Evolutionary conservation across 106 monocot genomes (phyloP).

Genomic region (Apostasia shenzhenica): DNA sequence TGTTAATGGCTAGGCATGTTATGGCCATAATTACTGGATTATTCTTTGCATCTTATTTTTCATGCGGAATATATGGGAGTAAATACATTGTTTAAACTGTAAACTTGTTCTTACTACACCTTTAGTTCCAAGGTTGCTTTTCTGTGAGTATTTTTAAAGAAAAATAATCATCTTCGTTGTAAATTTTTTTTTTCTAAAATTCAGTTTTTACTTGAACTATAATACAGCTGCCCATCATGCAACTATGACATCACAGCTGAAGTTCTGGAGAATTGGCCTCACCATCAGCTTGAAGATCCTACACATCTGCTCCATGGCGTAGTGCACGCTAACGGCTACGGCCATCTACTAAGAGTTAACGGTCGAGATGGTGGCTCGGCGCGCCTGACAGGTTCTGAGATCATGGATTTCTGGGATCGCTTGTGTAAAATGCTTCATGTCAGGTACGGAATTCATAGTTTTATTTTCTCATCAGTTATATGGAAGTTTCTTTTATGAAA

Average conservation of each 20-base stretch:
- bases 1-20: conserved; percentile 35
- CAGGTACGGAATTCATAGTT: conserved; percentile 36
- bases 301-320: conserved; percentile 83
- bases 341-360: conserved; percentile 85
- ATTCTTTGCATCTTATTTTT: too few species aligned
- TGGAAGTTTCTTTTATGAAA: too few species aligned
- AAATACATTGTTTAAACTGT: too few species aligned
- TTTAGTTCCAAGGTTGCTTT: too few species aligned
- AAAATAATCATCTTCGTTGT: background rate
- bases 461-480: background rate
- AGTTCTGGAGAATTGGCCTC: conserved; percentile 37
- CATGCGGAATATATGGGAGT: too few species aligned
- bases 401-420: conserved; percentile 92
- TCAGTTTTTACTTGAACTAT: background rate
- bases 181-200: background rate
- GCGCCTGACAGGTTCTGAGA: conserved; percentile 51
- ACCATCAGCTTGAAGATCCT: conserved; percentile 56
- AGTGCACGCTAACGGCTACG: conserved; percentile 84
- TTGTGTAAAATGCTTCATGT: conserved; percentile 67
- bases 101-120: too few species aligned
- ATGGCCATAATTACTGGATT: conserved; percentile 6
- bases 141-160: background rate
- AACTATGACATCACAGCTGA: conserved; percentile 40
- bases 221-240: conserved; percentile 57
- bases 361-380: conserved; percentile 83